Percentiles rank a stretch among this genome's conserved stretches.
phyloP scores from a whole-genome alignment of 2,329 filamentous ascomycete genomes.

The Madurella mycetomatis region DNA sequence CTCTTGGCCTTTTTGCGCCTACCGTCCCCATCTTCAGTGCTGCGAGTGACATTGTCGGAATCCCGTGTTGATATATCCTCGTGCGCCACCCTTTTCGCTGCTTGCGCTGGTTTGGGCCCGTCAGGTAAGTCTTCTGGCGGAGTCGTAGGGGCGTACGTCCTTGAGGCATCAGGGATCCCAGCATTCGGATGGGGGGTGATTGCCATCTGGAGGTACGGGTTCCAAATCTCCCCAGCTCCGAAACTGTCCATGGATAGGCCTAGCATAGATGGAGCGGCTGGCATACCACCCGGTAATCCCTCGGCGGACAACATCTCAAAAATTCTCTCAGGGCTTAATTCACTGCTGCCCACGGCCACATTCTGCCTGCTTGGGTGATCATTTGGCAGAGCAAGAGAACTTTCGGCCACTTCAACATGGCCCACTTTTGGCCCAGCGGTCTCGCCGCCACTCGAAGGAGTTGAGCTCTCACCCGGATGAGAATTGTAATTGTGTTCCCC shows the following conservation, averaged over 20 bases:
- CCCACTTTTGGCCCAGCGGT: no score
- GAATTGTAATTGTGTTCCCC: no score
- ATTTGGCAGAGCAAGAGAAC: no score
- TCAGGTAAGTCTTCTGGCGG: background rate
- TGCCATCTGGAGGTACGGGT: background rate
- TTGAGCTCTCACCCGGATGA: no score
- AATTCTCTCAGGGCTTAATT: no score
- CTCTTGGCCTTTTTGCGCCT: constrained; percentile 21
- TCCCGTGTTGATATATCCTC: no score
- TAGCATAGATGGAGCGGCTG: background rate
- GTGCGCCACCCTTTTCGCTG: background rate
- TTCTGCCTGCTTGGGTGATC: no score
- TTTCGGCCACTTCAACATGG: no score
- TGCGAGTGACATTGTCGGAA: no score
- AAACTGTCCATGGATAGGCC: background rate
- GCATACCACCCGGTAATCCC: background rate
- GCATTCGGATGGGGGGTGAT: background rate
- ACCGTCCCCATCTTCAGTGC: constrained; percentile 20
- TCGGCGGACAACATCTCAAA: no score
- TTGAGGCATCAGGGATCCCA: background rate
- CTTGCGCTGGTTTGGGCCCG: background rate
- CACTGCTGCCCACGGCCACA: no score
- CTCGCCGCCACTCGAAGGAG: no score
- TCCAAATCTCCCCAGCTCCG: background rate
- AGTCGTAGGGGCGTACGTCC: background rate